Base-by-base conservation (phyloP, 768 basidiomycete species). In the Lactifluus rugatus region DNA sequence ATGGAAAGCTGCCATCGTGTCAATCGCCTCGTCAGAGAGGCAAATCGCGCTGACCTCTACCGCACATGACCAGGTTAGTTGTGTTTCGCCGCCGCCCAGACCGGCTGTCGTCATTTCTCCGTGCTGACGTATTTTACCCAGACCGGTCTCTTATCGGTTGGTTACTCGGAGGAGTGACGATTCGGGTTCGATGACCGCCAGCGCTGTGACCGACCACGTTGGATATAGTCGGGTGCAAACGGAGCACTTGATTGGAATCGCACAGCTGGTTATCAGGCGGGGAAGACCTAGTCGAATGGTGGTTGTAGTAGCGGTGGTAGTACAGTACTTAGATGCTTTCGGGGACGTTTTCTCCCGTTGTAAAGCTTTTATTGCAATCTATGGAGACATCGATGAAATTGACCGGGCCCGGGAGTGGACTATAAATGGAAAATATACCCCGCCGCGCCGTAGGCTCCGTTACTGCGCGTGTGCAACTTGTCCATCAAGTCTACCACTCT, bases 1-100 rank as follows among this genome's bases (percentile, higher is more conserved):
- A 81, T 89, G 78, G 86, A 87, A 69, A 87, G 84, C 66, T 89
- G 87, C 68, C 77, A 83, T 62, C 75, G 84, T 34, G 75, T 85
- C 52, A 80, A 80, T 61, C 77, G 76, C 48, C 73, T 88, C 61
- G 78, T 86, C 39, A 71, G 73, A 49, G 72, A 75, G 52, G 75
- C 76, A 46, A 76, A 73, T 64, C 69, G 71, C 54, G 66, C 68
- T 23, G 68, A 71, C 53, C 17, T 64, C 2, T 59, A 61, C 31
- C 60, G 56, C 57, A 55, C 48, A 52, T 65, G 58, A 63, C 50
- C 52, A 55, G 50, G 53, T 62, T 31, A 16, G 58, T 52, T 13
- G 42, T 36, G 23, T 28, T 28, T n/a, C n/a, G n/a, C n/a, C n/a
- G n/a, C n/a, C n/a, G 51, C 17, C 52, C 10, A 53, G 34, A 39